phyloP scores from a whole-genome alignment of 1,139 yeast genomes.

The Nakaseomyces sp. region DNA sequence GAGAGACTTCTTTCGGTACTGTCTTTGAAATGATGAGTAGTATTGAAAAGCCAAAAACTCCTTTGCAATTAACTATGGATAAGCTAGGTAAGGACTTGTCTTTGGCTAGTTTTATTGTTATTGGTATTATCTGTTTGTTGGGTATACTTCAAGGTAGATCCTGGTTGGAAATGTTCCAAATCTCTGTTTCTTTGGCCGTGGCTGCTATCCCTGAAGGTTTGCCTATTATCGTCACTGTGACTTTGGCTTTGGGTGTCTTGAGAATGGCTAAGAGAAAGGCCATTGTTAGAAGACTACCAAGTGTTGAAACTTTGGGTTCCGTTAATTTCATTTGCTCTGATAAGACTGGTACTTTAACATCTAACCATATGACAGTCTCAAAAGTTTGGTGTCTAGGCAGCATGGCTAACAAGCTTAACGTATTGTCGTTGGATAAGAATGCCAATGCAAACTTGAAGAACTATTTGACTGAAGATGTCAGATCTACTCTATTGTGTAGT shows the following conservation, averaged over 20 bases:
- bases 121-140: conserved; percentile 76
- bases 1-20: conserved; percentile 81
- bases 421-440: conserved; percentile 42
- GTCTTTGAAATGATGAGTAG: conserved; percentile 88
- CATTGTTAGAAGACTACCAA: conserved; percentile 83
- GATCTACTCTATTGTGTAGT: conserved; percentile 54
- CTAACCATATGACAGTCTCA: conserved; percentile 88
- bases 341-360: conserved; percentile 91
- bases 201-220: conserved; percentile 98
- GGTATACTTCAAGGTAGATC: conserved; percentile 86
- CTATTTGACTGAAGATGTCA: conserved; percentile 45
- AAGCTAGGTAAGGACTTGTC: conserved; percentile 85
- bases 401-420: conserved; percentile 45
- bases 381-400: conserved; percentile 67
- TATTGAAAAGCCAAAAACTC: conserved; percentile 93
- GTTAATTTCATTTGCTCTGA: conserved; percentile 93
- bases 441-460: conserved; percentile 38
- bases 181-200: conserved; percentile 90
- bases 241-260: conserved; percentile 86
- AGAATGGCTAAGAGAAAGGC: conserved; percentile 93
- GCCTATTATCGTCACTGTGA: conserved; percentile 93
- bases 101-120: conserved; percentile 68
- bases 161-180: conserved; percentile 96
- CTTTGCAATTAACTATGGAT: conserved; percentile 90
- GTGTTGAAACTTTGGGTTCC: conserved; percentile 92